Base-by-base conservation (phyloP, 129 eudicot species). In the Deinandra increscens region DNA sequence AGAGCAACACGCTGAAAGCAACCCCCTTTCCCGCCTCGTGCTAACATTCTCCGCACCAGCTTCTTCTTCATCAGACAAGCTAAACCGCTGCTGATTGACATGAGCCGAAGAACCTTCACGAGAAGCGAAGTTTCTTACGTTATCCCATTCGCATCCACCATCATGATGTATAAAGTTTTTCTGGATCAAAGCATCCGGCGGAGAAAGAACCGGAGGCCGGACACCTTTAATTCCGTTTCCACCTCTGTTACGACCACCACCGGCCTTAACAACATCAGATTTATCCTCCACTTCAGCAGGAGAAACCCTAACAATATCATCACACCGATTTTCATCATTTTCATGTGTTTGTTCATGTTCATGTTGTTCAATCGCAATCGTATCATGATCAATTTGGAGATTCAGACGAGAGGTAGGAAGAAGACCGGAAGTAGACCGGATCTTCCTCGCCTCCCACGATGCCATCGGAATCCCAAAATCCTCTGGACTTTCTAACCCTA, bases 401-500 rank as follows among this genome's bases (percentile, higher is more conserved):
- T 64, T 51, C 63, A 69, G 59, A 51, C 78, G n/a, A 13, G 84
- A 77, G 33, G 66, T 42, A 0, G 75, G 74, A 14, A 65, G 14
- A 45, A 81, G 70, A 73, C 79, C 84, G 50, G 87, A 82, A 18
- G 80, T 78, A 6, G 85, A 82, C 8, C 89, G 76, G 44, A 73
- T 64, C 72, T 84, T 91, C 66, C 86, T 75, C 29, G 82, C 81
- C 67, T 80, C 83, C 85, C 85, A 92, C 2, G 79, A 91, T 0
- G 73, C 90, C 13, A 76, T 10, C 0, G 85, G 81, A 64, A 92
- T 92, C 15, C 73, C 88, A 45, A 92, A 84, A 67, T 92, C 98
- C 12, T 92, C 98, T 0, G 84, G 80, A 3, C 91, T 95, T 0
- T 84, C 75, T 46, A 92, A 73, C 45, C 98, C 98, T 68, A 92